Percentiles rank a stretch among this genome's conserved stretches.
These are phyloP conservation scores for Mallotus repandus DNA, from an alignment of 441 rosid species.

Conservation along the genomic window DNA sequence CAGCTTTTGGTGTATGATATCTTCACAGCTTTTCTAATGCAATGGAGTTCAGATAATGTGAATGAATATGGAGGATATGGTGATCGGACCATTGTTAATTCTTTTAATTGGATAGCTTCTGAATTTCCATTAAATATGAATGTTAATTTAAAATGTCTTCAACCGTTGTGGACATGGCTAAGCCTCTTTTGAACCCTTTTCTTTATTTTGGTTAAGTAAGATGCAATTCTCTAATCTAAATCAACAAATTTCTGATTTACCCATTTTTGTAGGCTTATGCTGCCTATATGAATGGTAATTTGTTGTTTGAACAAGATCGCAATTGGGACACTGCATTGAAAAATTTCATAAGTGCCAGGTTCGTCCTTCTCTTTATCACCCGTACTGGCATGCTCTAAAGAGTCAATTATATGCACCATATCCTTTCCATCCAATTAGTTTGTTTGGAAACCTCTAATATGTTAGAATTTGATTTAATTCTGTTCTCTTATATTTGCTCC, in stretches of 20 bases:
- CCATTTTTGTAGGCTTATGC: conserved; percentile 74
- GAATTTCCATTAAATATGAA: background rate
- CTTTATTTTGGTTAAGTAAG: conserved; percentile 5
- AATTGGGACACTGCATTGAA: conserved; percentile 92
- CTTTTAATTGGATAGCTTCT: background rate
- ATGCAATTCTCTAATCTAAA: conserved; percentile 5
- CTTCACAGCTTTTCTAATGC: conserved; percentile 2
- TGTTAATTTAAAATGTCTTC: background rate
- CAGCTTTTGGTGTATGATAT: background rate
- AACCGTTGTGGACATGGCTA: background rate
- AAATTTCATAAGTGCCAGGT: conserved; percentile 95
- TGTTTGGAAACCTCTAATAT: conserved; percentile 1
- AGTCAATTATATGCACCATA: too few species aligned
- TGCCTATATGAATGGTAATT: conserved; percentile 91
- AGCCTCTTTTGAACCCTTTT: background rate
- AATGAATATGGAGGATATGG: background rate
- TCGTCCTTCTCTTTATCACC: conserved; percentile 30
- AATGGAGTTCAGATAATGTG: conserved; percentile 7
- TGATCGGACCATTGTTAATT: background rate
- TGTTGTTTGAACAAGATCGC: conserved; percentile 95
- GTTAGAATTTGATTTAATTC: background rate
- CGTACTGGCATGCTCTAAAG: conserved; percentile 4
- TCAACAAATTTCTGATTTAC: conserved; percentile 11
- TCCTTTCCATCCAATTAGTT: background rate
- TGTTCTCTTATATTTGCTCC: background rate